A percentile compares a stretch with the other conserved stretches of the same genome.
Evolutionary conservation across 1,139 yeast species (phyloP).

Genomic region (Nadsonia commutata): DNA sequence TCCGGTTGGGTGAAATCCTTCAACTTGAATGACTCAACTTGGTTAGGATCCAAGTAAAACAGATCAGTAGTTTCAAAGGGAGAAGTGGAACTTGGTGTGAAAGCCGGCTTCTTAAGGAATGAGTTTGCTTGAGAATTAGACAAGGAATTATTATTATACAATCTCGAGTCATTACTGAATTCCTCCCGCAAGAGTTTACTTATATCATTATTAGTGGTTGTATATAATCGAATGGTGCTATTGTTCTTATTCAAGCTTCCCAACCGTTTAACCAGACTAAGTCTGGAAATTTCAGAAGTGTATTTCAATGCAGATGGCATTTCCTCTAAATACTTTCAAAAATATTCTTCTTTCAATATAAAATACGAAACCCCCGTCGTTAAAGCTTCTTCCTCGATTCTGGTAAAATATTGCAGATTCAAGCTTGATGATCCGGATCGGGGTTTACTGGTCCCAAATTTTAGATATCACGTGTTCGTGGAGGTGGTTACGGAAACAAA

Average conservation of each 20-base stretch:
- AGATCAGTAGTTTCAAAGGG: background rate
- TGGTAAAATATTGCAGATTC: no score
- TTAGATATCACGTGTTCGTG: no score
- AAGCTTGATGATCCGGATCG: no score
- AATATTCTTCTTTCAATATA: no score
- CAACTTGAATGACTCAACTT: background rate
- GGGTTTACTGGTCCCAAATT: no score
- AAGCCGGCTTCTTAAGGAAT: background rate
- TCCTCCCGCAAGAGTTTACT: background rate
- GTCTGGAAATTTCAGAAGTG: background rate
- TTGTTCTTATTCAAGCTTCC: background rate
- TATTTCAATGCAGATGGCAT: background rate
- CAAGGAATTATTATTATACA: background rate
- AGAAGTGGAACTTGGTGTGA: background rate
- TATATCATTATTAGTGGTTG: background rate
- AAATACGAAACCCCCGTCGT: no score
- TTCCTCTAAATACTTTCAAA: no score
- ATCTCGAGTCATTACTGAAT: background rate
- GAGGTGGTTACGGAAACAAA: no score
- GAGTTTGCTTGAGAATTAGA: background rate
- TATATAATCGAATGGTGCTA: background rate
- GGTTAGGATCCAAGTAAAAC: background rate
- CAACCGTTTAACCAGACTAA: background rate
- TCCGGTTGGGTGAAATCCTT: background rate
- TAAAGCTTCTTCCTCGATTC: no score